phyloP scores from a whole-genome alignment of 2,329 filamentous ascomycete species.

The Ascochyta fabae region DNA sequence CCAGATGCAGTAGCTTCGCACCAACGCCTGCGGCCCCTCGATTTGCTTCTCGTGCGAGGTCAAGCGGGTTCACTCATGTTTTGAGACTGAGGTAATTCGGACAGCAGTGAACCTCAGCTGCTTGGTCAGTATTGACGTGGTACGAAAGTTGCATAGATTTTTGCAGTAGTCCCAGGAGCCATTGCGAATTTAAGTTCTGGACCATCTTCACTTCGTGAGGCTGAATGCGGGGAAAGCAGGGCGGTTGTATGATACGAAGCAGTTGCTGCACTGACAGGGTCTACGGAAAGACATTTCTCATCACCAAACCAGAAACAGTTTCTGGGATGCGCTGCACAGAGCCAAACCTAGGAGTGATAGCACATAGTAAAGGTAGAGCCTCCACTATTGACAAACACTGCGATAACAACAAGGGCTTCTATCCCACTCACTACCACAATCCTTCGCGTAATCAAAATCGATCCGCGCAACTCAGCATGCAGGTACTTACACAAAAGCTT shows the following conservation, averaged over 20 bases:
- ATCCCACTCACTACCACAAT: not conserved
- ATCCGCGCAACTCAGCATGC: not conserved
- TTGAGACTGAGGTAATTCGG: not conserved
- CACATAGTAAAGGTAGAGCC: not conserved
- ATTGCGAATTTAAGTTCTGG: not conserved
- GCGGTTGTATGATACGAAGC: not conserved
- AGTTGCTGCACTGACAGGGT: not conserved
- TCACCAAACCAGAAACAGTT: no score
- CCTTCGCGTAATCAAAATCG: not conserved
- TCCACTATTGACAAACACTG: not conserved
- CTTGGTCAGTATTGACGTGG: not conserved
- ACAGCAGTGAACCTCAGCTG: not conserved
- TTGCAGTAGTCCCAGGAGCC: not conserved
- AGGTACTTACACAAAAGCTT: not conserved
- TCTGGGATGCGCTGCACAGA: no score
- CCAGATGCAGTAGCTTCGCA: no score
- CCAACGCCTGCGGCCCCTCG: no score
- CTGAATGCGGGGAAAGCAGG: not conserved
- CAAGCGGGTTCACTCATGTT: not conserved
- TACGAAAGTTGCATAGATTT: not conserved
- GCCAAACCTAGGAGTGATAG: not conserved
- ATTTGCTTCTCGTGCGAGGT: no score
- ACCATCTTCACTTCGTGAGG: not conserved
- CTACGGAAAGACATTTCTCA: no score
- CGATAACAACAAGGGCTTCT: not conserved